Evolutionary conservation across 2,329 filamentous ascomycete species (phyloP).

Genomic region (Phoma herbarum): DNA sequence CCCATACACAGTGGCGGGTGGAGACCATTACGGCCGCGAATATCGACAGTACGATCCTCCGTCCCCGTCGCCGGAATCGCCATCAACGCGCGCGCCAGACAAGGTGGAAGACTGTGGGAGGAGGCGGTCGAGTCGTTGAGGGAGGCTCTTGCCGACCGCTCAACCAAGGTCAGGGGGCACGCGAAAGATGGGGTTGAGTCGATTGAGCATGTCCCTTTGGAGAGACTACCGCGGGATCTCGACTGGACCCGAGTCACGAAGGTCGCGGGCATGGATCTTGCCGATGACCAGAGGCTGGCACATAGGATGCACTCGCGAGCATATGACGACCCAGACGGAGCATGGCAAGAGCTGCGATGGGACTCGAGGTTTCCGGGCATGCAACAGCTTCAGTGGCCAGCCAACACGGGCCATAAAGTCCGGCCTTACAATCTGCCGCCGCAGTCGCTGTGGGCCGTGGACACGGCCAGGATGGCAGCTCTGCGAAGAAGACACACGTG

Average conservation of each 20-base stretch:
- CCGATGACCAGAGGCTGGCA: constrained; percentile 30
- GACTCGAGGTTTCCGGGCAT: constrained; percentile 41
- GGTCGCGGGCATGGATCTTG: constrained; percentile 38
- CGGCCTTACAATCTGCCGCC: constrained; percentile 51
- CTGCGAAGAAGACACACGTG: constrained; percentile 46
- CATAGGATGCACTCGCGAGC: constrained; percentile 26
- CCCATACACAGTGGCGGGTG: constrained; percentile 60
- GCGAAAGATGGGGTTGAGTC: background rate
- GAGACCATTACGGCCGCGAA: constrained; percentile 63
- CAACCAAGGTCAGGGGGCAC: background rate
- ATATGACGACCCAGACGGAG: constrained; percentile 24
- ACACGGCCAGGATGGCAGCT: constrained; percentile 41
- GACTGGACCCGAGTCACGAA: constrained; percentile 35
- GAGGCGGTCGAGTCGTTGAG: constrained; percentile 59
- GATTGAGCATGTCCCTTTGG: constrained; percentile 18
- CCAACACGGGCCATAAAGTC: constrained; percentile 51
- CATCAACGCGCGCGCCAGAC: constrained; percentile 68
- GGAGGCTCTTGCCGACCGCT: constrained; percentile 48
- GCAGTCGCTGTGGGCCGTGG: constrained; percentile 56
- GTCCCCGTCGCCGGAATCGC: constrained; percentile 72
- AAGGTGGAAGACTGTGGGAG: constrained; percentile 68
- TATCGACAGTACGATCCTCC: constrained; percentile 69
- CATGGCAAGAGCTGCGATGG: constrained; percentile 41
- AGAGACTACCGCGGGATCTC: constrained; percentile 27
- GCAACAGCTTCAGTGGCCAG: constrained; percentile 47